phyloP scores from a whole-genome alignment of 2,329 filamentous ascomycete genomes.

The Cladosporium sp. region DNA sequence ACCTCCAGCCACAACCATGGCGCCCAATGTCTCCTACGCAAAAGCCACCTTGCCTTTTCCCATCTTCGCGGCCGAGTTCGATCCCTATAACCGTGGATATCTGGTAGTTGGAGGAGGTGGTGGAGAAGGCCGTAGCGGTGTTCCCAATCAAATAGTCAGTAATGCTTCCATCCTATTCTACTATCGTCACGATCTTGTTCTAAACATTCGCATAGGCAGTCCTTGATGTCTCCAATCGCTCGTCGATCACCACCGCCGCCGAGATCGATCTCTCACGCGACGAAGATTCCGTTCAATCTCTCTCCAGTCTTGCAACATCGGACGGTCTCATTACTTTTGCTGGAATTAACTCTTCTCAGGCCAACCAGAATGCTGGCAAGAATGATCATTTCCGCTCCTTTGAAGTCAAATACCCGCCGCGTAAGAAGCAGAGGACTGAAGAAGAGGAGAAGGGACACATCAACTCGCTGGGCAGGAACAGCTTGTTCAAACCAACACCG shows the following conservation, averaged over 20 bases:
- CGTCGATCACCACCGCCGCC: conserved; percentile 58
- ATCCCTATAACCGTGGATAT: conserved; percentile 70
- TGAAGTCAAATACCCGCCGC: conserved; percentile 54
- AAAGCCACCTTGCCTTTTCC: conserved; percentile 74
- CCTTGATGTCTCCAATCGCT: conserved; percentile 65
- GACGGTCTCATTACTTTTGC: conserved; percentile 58
- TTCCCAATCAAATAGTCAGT: conserved; percentile 81
- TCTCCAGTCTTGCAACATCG: conserved; percentile 63
- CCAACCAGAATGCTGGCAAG: conserved; percentile 66
- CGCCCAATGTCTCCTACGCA: conserved; percentile 40
- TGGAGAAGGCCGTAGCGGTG: conserved; percentile 73
- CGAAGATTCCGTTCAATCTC: conserved; percentile 84
- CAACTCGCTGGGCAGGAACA: conserved; percentile 48
- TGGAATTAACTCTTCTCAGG: conserved; percentile 77
- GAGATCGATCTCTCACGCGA: conserved; percentile 76
- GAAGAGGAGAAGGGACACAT: conserved; percentile 32
- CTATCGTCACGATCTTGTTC: not conserved
- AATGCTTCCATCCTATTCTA: not conserved
- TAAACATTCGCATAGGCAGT: conserved; percentile 50
- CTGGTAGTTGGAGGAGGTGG: conserved; percentile 85
- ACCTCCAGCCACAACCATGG: conserved; percentile 3
- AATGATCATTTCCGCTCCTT: conserved; percentile 84
- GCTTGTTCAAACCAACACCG: conserved; percentile 45
- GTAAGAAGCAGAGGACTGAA: conserved; percentile 38
- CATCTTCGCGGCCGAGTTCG: conserved; percentile 83